Conservation (phyloP, 345 rosid species). For the Excoecaria agallocha region DNA sequence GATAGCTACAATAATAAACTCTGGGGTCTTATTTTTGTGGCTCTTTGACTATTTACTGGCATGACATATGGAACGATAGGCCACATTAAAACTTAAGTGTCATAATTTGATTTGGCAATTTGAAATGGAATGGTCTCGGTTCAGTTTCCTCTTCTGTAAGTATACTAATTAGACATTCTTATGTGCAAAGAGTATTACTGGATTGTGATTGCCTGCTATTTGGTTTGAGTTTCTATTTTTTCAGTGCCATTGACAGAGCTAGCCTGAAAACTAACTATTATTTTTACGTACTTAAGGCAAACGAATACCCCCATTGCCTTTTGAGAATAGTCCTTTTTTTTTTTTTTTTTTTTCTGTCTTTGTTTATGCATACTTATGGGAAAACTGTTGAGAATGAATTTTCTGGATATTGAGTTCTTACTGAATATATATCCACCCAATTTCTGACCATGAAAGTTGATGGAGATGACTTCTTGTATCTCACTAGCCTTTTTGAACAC, state of each 20-base stretch:
- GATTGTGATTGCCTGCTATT: not conserved
- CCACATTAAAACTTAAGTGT: not conserved
- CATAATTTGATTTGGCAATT: not conserved
- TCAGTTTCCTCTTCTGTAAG: not conserved
- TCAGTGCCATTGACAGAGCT: not conserved
- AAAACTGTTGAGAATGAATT: not conserved
- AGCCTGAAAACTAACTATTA: not conserved
- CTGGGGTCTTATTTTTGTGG: too few species aligned
- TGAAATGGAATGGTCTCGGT: not conserved
- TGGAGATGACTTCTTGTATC: not conserved
- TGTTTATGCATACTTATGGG: too few species aligned
- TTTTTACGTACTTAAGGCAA: not conserved
- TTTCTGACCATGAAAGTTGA: not conserved
- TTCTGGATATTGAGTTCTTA: too few species aligned
- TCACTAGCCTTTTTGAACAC: not conserved
- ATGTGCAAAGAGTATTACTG: not conserved
- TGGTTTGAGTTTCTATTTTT: too few species aligned
- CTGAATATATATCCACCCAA: not conserved
- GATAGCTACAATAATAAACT: not conserved
- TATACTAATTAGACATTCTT: not conserved
- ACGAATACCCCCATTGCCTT: not conserved
- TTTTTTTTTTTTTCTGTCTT: not conserved
- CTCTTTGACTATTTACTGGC: not conserved
- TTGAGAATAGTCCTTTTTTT: not conserved
- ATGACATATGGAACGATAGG: not conserved